phyloP scores from a whole-genome alignment of 2,329 filamentous ascomycete species.

The Neocucurbitaria cava region DNA sequence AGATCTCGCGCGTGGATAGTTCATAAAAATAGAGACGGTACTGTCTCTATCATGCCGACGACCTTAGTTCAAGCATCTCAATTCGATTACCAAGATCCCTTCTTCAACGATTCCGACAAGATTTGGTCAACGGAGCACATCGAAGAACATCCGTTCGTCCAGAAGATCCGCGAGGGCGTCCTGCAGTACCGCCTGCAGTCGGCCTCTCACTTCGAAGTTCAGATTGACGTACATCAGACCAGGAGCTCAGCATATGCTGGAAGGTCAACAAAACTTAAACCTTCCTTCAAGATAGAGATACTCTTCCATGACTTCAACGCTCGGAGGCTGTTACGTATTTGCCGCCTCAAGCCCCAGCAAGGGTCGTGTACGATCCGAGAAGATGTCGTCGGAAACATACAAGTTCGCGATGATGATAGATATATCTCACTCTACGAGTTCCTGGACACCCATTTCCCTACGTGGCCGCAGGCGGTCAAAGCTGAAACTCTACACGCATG shows the following conservation, averaged over 20 bases:
- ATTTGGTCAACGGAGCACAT: neutral
- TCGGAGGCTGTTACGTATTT: neutral
- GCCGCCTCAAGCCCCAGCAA: neutral
- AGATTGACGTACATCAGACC: conserved; percentile 9
- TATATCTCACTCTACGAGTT: conserved; percentile 11
- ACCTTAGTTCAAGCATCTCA: neutral
- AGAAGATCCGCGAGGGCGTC: conserved; percentile 6
- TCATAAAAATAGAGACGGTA: neutral
- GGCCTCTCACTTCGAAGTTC: conserved; percentile 4
- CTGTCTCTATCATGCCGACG: neutral
- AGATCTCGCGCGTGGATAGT: neutral
- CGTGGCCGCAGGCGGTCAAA: neutral
- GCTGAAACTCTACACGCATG: conserved; percentile 16
- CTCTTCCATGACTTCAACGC: conserved; percentile 12
- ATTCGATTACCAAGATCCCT: too few species aligned
- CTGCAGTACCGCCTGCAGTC: conserved; percentile 13
- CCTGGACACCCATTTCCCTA: conserved; percentile 10
- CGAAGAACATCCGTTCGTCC: conserved; percentile 11
- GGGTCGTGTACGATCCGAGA: neutral
- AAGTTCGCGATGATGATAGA: neutral
- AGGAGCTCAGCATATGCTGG: neutral
- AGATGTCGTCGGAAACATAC: neutral
- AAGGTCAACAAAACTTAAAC: neutral
- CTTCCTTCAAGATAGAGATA: conserved; percentile 1
- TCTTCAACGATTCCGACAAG: neutral